phyloP scores from a whole-genome alignment of 2,329 filamentous ascomycete genomes.

The Elsinoe perseae region DNA sequence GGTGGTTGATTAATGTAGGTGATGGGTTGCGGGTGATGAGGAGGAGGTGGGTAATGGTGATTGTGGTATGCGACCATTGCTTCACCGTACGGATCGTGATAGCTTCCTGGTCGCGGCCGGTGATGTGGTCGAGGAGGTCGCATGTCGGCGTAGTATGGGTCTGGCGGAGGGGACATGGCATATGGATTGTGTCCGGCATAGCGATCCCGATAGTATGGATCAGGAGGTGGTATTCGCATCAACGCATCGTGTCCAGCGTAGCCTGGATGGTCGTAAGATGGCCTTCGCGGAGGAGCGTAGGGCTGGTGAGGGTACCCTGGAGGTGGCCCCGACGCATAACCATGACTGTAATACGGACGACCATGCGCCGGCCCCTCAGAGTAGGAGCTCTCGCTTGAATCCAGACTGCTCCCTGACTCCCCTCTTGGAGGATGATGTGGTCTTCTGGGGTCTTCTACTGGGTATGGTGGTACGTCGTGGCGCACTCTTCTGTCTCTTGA shows the following conservation, averaged over 20 bases:
- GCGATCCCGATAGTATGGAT: constrained; percentile 9
- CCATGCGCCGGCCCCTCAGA: background rate
- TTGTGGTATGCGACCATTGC: constrained; percentile 6
- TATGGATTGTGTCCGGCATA: constrained; percentile 4
- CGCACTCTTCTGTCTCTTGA: constrained; percentile 14
- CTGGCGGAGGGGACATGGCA: constrained; percentile 3
- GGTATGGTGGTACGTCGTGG: constrained; percentile 11
- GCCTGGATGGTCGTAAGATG: background rate
- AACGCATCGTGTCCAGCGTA: constrained; percentile 7
- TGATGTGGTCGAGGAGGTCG: background rate
- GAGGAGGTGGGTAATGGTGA: constrained; percentile 1
- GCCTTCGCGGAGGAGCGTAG: background rate
- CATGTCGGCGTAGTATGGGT: constrained; percentile 13
- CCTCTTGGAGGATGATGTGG: constrained; percentile 1
- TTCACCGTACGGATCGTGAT: constrained; percentile 1
- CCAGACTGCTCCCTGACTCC: constrained; percentile 13
- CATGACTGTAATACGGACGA: constrained; percentile 4
- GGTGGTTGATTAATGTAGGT: constrained; percentile 7
- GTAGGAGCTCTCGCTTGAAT: constrained; percentile 12
- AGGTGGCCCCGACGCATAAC: constrained; percentile 18
- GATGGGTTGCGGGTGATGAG: background rate
- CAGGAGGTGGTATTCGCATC: constrained; percentile 7
- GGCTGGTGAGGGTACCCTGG: constrained; percentile 19
- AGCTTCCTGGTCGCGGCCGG: constrained; percentile 2
- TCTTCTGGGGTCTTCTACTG: constrained; percentile 7